These are phyloP conservation scores for Phyllosticta ampelicida DNA, from an alignment of 2,329 filamentous ascomycete species.

Conservation along the genomic window DNA sequence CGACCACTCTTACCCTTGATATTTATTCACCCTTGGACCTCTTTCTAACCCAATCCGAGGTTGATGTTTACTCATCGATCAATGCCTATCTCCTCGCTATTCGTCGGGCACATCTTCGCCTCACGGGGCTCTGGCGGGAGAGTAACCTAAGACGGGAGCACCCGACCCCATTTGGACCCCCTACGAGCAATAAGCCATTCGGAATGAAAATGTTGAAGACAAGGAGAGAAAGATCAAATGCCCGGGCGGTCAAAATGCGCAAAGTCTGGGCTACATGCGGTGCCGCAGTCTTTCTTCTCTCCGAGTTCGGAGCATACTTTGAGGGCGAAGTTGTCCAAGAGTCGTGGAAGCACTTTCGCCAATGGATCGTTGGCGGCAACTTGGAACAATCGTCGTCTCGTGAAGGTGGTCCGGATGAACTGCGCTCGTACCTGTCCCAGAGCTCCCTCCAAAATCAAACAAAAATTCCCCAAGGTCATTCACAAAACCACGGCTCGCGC, in stretches of 20 bases:
- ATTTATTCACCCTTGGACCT: constrained; percentile 75
- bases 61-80: constrained; percentile 71
- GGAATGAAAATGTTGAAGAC: constrained; percentile 50
- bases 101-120: constrained; percentile 70
- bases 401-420: not conserved
- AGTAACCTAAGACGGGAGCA: constrained; percentile 67
- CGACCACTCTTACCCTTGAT: constrained; percentile 59
- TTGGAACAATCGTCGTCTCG: not conserved
- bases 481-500: not conserved
- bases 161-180: constrained; percentile 54
- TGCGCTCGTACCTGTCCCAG: not conserved
- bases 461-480: not conserved
- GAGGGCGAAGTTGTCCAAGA: constrained; percentile 79
- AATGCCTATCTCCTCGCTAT: constrained; percentile 81
- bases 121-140: constrained; percentile 80
- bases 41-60: constrained; percentile 66
- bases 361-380: constrained; percentile 49
- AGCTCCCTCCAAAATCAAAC: not conserved
- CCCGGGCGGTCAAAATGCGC: constrained; percentile 58
- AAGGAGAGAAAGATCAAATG: constrained; percentile 53
- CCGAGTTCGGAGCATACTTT: constrained; percentile 77
- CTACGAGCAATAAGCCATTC: constrained; percentile 49
- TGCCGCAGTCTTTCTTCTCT: constrained; percentile 78
- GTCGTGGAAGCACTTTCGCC: constrained; percentile 68
- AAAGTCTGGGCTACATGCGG: constrained; percentile 84